Percentiles rank a stretch among this genome's conserved stretches.
Conservation (phyloP, 345 rosid genomes). For the Passiflora organensis region DNA sequence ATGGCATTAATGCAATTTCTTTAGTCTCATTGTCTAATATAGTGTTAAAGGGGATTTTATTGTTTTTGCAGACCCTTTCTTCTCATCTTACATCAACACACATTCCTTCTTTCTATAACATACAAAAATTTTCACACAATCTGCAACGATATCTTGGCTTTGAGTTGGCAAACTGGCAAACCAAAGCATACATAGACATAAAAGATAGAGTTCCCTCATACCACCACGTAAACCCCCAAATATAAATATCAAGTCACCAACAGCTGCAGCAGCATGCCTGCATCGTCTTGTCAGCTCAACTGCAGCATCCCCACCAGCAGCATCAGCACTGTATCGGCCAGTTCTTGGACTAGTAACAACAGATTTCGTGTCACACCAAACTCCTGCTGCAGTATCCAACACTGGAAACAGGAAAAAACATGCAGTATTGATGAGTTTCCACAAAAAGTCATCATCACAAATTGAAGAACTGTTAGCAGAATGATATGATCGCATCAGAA, state of each 20-base stretch:
- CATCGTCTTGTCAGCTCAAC: conserved; percentile 98
- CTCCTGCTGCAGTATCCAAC: conserved; percentile 99
- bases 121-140: too few species aligned
- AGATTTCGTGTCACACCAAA: conserved; percentile 99
- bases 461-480: background rate
- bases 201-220: conserved; percentile 33
- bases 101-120: too few species aligned
- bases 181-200: conserved; percentile 4
- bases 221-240: conserved; percentile 99
- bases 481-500: too few species aligned
- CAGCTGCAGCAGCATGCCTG: conserved; percentile 98
- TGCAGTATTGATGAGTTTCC: background rate
- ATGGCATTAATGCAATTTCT: too few species aligned
- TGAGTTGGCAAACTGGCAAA: background rate
- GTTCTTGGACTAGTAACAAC: conserved; percentile 95
- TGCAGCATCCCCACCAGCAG: conserved; percentile 97
- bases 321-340: conserved; percentile 86
- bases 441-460: background rate
- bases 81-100: too few species aligned
- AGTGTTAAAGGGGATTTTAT: too few species aligned
- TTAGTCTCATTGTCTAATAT: too few species aligned
- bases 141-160: conserved; percentile 1
- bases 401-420: conserved; percentile 42
- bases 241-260: conserved; percentile 88
- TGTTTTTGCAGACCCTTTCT: too few species aligned